Evolutionary conservation across 1,139 yeast species (phyloP).

Genomic region (Pichia norvegensis): DNA sequence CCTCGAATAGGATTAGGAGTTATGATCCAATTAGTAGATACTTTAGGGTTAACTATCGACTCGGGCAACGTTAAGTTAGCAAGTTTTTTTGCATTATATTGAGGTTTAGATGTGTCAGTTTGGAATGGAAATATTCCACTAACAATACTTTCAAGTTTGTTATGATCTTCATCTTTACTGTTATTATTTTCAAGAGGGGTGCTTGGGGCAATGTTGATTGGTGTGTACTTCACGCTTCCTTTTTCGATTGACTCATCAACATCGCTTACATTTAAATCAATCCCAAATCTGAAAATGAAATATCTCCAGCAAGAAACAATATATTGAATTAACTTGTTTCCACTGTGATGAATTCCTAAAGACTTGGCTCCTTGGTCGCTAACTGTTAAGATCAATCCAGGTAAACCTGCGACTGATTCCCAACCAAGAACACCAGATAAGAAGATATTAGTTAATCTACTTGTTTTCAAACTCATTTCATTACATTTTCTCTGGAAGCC

Average conservation of each 20-base stretch:
- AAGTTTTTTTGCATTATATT: constrained; percentile 12
- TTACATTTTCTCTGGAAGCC: constrained; percentile 72
- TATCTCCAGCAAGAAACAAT: constrained; percentile 75
- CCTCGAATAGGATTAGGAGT: constrained; percentile 69
- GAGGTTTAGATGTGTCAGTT: constrained; percentile 9
- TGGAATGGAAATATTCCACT: constrained; percentile 21
- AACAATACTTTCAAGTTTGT: constrained; percentile 9
- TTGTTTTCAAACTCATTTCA: constrained; percentile 45
- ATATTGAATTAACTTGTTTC: constrained; percentile 40
- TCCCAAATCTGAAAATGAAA: constrained; percentile 79
- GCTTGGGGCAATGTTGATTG: constrained; percentile 35
- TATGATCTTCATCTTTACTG: constrained; percentile 5
- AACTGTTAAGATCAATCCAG: constrained; percentile 80
- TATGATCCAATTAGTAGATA: constrained; percentile 53
- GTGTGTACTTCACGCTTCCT: constrained; percentile 43
- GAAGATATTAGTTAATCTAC: constrained; percentile 57
- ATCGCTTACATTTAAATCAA: constrained; percentile 39
- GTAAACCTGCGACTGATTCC: constrained; percentile 78
- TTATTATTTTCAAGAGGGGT: constrained; percentile 1
- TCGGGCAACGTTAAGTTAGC: constrained; percentile 21
- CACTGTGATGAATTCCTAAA: constrained; percentile 37
- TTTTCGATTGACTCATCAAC: constrained; percentile 39
- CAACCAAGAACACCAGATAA: constrained; percentile 69
- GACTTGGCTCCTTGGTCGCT: constrained; percentile 67
- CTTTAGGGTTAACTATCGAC: constrained; percentile 17